phyloP scores from a whole-genome alignment of 2,329 filamentous ascomycete genomes.

The Geosmithia putterillii region DNA sequence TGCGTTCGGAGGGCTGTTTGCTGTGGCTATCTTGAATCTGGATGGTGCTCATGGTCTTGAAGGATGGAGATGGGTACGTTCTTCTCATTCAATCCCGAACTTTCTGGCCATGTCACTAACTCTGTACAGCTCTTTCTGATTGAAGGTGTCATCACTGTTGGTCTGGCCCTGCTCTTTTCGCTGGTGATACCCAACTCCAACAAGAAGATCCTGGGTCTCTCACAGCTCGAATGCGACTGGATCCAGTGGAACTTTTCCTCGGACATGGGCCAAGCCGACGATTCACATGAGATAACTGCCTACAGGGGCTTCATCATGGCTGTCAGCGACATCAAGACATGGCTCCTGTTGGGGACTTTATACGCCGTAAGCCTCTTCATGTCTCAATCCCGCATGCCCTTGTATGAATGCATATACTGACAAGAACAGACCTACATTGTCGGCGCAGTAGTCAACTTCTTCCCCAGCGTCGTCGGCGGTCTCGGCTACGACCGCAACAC shows the following conservation, averaged over 20 bases:
- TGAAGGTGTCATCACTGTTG: conserved; percentile 37
- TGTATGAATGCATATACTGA: background rate
- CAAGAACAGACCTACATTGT: conserved; percentile 13
- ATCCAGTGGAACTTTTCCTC: conserved; percentile 6
- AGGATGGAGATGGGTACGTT: conserved; percentile 47
- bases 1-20: conserved; percentile 52
- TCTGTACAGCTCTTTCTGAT: conserved; percentile 26
- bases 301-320: conserved; percentile 11
- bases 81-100: background rate
- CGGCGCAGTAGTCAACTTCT: conserved; percentile 14
- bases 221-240: conserved; percentile 6
- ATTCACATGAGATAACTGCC: conserved; percentile 4
- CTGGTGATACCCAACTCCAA: conserved; percentile 7
- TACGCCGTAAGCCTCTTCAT: conserved; percentile 8
- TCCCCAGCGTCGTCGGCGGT: conserved; percentile 28
- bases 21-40: conserved; percentile 42
- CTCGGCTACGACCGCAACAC: conserved; percentile 35
- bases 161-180: conserved; percentile 12
- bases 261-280: background rate
- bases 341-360: conserved; percentile 19
- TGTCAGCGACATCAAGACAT: conserved; percentile 19
- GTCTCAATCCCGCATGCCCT: background rate
- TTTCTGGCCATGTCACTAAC: conserved; percentile 1
- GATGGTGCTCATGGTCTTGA: conserved; percentile 34
- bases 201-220: conserved; percentile 6